Base-by-base conservation (phyloP, 2,329 filamentous ascomycete genomes). In the Erysiphe neolycopersici region DNA sequence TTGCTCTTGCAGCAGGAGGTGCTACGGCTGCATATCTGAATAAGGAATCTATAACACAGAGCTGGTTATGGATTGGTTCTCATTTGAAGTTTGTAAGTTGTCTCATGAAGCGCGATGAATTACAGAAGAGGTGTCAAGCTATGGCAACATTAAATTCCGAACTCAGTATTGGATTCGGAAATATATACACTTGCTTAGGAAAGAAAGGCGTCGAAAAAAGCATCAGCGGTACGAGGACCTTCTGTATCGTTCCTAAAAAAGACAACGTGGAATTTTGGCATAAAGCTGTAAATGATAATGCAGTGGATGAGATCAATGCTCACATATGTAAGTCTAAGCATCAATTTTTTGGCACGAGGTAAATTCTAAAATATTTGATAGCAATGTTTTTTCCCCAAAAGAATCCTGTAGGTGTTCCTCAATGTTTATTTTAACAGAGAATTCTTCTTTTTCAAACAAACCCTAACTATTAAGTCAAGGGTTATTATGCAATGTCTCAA, bases 11-110 rank as follows among this genome's bases (percentile, higher is more conserved):
- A 1, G 85, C 79, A 0, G 82, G 81, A 8, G 79, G 79, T 0
- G 79, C 79, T 0, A 81, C 81, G 0, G 84, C 84, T 8, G 79
- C 87, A 11, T 95, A 92, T 63, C 66, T 79, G 53, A 84, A 89
- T 53, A 73, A 82, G 44, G 80, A 91, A 30, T 75, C 82, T 49
- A 72, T 95, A 47, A 71, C 69, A 2, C 68, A 77, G 47, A 79
- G 85, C 8, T 76, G 76, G 63, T 65, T 65, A 10, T 95, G 85
- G 84, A 81, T 81, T 13, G 73, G 78, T 14, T 89, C 81, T 32
- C 89, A 98, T 60, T 71, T 98, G 22, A 81, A 89, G 58, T 98
- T 95, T 54, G 81, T 95, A 1, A 83, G 84, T 2, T 91, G 83
- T 54, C 68, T 98, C 8, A 79, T 80, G 41, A 74, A 81, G n/a